Percentiles rank a stretch among this genome's conserved stretches.
phyloP scores from a whole-genome alignment of 495 filamentous ascomycete species.

The Podospora anserina region DNA sequence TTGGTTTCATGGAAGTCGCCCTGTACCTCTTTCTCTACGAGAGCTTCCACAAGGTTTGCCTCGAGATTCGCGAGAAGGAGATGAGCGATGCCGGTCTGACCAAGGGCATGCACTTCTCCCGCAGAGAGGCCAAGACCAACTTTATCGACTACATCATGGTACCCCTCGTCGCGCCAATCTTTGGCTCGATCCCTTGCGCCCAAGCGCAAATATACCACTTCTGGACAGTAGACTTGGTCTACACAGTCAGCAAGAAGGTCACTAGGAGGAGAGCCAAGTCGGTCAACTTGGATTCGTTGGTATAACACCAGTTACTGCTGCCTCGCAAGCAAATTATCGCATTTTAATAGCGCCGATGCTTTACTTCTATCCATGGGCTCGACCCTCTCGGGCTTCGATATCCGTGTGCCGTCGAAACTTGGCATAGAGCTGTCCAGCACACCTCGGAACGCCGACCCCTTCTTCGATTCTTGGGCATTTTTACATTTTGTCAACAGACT shows the following conservation, averaged over 20 bases:
- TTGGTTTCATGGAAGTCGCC: conserved; percentile 58
- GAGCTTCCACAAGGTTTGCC: conserved; percentile 56
- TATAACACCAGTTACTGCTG: conserved; percentile 29
- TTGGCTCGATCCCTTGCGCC: conserved; percentile 58
- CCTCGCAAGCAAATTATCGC: conserved; percentile 5
- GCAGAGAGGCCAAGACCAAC: conserved; percentile 50
- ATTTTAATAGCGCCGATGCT: conserved; percentile 13
- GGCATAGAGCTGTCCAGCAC: conserved; percentile 6
- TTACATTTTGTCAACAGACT: conserved; percentile 13
- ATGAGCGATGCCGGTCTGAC: conserved; percentile 59
- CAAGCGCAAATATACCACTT: conserved; percentile 65
- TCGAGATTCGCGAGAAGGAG: conserved; percentile 56
- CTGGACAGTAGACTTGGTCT: conserved; percentile 62
- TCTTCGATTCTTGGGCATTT: conserved; percentile 20
- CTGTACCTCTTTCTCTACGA: conserved; percentile 61
- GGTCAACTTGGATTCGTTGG: conserved; percentile 38
- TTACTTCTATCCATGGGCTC: conserved; percentile 8
- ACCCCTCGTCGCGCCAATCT: conserved; percentile 59
- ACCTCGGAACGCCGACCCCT: conserved; percentile 11
- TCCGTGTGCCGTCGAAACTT: conserved; percentile 3
- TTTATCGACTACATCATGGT: conserved; percentile 56
- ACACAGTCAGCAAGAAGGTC: conserved; percentile 64
- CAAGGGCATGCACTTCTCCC: conserved; percentile 58
- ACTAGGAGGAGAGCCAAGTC: conserved; percentile 48
- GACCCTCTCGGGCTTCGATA: conserved; percentile 11